Conservation (phyloP, 306 rosid species). For the Glycyrrhiza uralensis region DNA sequence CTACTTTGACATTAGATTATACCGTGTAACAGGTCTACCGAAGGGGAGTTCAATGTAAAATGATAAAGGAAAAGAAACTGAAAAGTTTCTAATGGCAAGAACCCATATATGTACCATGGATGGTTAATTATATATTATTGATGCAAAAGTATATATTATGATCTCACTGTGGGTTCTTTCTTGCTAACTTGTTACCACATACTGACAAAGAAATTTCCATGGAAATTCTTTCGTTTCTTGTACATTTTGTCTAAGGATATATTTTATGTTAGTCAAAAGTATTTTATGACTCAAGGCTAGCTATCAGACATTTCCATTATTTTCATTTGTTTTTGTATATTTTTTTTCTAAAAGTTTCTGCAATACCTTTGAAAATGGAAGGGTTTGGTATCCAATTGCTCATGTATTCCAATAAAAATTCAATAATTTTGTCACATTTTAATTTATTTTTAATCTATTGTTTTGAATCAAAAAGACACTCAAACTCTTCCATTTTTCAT, state of each 20-base stretch:
- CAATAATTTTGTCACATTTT: no score
- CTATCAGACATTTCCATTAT: not conserved
- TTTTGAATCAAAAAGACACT: no score
- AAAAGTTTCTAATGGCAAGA: not conserved
- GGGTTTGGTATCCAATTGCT: no score
- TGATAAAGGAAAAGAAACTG: conserved; percentile 3
- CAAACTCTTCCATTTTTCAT: no score
- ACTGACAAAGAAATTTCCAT: not conserved
- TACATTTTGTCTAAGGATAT: not conserved
- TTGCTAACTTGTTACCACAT: not conserved
- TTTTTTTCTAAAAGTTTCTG: no score
- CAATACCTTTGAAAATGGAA: no score
- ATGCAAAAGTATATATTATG: not conserved
- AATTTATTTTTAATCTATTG: no score
- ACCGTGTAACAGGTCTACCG: not conserved
- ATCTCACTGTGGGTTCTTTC: not conserved
- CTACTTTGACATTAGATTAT: not conserved
- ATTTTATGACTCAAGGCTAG: not conserved
- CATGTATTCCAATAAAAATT: no score
- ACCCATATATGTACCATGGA: not conserved
- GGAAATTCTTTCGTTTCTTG: not conserved
- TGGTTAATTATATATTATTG: not conserved
- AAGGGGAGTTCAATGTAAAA: not conserved
- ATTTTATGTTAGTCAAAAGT: conserved; percentile 15
- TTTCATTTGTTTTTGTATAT: no score